A percentile compares a stretch with the other conserved stretches of the same genome.
phyloP scores from a whole-genome alignment of 164 flowering plant species.

The Umbilicus rupestris region DNA sequence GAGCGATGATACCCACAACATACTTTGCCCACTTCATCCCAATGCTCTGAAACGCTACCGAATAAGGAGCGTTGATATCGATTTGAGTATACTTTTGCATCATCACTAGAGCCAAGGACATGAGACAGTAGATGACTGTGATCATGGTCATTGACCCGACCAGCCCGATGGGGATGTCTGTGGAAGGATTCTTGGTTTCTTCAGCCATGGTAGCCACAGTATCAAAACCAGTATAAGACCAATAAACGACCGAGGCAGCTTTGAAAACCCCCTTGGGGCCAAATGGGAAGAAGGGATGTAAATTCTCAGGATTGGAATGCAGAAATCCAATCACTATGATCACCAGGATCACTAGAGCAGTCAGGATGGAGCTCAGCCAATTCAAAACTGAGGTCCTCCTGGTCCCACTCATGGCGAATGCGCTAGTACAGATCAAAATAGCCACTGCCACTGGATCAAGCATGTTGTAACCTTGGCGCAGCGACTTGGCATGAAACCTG shows the following conservation, averaged over 20 bases:
- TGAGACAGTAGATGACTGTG: conserved; percentile 57
- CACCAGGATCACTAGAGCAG: conserved; percentile 29
- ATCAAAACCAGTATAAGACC: conserved; percentile 80
- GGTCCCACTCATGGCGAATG: conserved; percentile 46
- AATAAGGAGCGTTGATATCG: conserved; percentile 64
- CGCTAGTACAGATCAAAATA: conserved; percentile 33
- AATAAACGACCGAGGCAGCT: conserved; percentile 67
- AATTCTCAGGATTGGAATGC: conserved; percentile 30
- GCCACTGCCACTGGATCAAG: conserved; percentile 58
- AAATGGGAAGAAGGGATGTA: conserved; percentile 50
- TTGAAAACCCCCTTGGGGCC: conserved; percentile 47
- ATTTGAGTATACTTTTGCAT: conserved; percentile 57
- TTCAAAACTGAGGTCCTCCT: conserved; percentile 39
- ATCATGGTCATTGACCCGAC: conserved; percentile 69
- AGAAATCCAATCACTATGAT: conserved; percentile 43
- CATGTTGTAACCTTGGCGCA: conserved; percentile 46
- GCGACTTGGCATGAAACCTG: conserved; percentile 23
- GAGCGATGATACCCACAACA: conserved; percentile 52
- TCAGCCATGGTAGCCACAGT: conserved; percentile 85
- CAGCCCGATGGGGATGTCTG: conserved; percentile 68
- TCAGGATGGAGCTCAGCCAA: conserved; percentile 37
- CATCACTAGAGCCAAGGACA: conserved; percentile 56
- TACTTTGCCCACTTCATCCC: conserved; percentile 82
- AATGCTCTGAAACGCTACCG: conserved; percentile 50
- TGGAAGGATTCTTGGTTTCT: conserved; percentile 59